phyloP scores from a whole-genome alignment of 345 rosid species.

The Bruguiera gymnorhiza region DNA sequence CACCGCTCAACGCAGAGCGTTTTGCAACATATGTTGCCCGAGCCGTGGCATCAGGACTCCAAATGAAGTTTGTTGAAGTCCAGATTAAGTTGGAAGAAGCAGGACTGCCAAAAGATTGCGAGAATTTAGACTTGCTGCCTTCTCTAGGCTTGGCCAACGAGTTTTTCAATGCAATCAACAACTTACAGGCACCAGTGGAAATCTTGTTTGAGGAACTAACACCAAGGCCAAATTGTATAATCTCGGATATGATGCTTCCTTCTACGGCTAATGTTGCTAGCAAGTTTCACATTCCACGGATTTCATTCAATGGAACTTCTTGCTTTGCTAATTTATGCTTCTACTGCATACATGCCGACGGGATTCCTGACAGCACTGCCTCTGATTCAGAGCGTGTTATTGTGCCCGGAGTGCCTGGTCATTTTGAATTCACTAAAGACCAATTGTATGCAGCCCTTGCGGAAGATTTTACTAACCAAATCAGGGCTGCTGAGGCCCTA shows the following conservation, averaged over 20 bases:
- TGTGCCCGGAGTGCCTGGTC: conserved; percentile 19
- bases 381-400: conserved; percentile 6
- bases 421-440: background rate
- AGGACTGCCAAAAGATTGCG: conserved; percentile 21
- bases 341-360: background rate
- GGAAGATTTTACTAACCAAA: background rate
- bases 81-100: conserved; percentile 7
- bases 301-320: conserved; percentile 24
- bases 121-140: conserved; percentile 17
- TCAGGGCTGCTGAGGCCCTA: background rate
- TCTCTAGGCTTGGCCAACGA: conserved; percentile 9
- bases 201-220: conserved; percentile 14
- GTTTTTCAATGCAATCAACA: conserved; percentile 8
- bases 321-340: conserved; percentile 10
- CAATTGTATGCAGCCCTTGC: background rate
- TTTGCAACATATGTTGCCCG: conserved; percentile 14
- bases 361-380: background rate
- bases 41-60: conserved; percentile 18
- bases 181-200: conserved; percentile 21
- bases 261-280: conserved; percentile 23
- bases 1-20: conserved; percentile 24
- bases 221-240: conserved; percentile 31
- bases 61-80: conserved; percentile 5
- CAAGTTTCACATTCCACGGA: conserved; percentile 23
- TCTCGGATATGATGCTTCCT: conserved; percentile 30